Evolutionary conservation across 345 rosid genomes (phyloP).

Genomic region (Eucalyptus marginata): DNA sequence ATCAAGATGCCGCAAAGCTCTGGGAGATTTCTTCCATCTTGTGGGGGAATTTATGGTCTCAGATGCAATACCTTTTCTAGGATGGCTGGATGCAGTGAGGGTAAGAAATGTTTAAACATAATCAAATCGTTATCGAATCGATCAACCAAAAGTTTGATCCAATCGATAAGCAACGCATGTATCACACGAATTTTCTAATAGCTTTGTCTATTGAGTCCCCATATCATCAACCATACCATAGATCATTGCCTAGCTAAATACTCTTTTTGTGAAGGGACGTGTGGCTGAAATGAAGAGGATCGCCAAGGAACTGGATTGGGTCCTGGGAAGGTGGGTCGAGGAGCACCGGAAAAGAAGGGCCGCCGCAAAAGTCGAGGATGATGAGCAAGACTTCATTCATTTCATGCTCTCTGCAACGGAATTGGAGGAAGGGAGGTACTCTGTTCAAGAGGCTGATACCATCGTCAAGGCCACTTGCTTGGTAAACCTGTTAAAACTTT

Average conservation of each 20-base stretch:
- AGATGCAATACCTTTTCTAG: slow-evolving; percentile 14
- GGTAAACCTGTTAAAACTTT: not conserved
- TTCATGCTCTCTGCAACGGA: slow-evolving; percentile 5
- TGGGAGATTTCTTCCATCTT: not conserved
- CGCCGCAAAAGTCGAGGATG: not conserved
- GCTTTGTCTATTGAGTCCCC: not conserved
- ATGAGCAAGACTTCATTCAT: slow-evolving; percentile 10
- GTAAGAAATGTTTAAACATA: not conserved
- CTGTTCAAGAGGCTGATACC: not conserved
- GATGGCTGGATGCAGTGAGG: slow-evolving; percentile 13
- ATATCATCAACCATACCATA: not conserved
- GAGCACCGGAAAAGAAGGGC: slow-evolving; percentile 14
- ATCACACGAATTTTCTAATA: not conserved
- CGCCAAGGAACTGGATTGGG: slow-evolving; percentile 20
- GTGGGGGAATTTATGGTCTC: slow-evolving; percentile 6
- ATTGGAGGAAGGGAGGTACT: not conserved
- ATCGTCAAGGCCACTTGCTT: slow-evolving; percentile 7
- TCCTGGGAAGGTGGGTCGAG: slow-evolving; percentile 22
- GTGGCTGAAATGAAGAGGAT: slow-evolving; percentile 10
- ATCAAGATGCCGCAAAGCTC: not conserved
- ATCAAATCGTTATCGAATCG: not conserved
- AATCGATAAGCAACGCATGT: not conserved
- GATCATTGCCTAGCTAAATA: not conserved
- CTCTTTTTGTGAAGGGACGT: not conserved
- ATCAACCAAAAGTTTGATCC: not conserved